Evolutionary conservation across 495 filamentous ascomycete species (phyloP), one percentile per base, ranked within the genome.

Genomic region (Podospora australis): DNA sequence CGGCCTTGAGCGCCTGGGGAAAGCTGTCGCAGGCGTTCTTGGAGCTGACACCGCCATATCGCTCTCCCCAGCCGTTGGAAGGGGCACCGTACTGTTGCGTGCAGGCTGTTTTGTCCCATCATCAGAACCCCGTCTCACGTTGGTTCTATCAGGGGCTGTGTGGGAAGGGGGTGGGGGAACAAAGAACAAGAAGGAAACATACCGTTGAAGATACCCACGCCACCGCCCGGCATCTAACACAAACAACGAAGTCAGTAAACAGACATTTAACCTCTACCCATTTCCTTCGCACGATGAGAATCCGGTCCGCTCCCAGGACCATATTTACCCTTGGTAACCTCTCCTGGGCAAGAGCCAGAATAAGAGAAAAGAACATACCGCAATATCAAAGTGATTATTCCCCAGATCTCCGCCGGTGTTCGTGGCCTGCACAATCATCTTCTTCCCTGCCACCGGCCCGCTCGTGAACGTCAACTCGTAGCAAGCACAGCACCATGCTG

Each of bases 191-290:
- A 25, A 13, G n/a, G 10, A 16, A 17, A 20, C 51, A 10, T 44
- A 60, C 60, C 79, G 63, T 84, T 83, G 69, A 74, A 83, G 23
- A 72, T 59, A 19, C 82, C 82, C 6, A 83, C 80, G 20, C 82
- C 81, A 40, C 82, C 81, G 34, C 81, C 81, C 42, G 82, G 81
- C 40, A 86, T 82, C n/a, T n/a, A n/a, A n/a, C n/a, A n/a, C n/a
- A n/a, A n/a, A n/a, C n/a, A n/a, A n/a, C n/a, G n/a, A n/a, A n/a
- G n/a, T n/a, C 72, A 75, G 40, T 26, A 46, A 24, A 23, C 22
- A 38, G 14, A 7, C 10, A 25, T 19, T 25, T 45, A 10, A 46
- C 28, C n/a, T n/a, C n/a, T 20, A 35, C 29, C 16, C 9, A 8
- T 44, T 2, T 2, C 10, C 7, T 23, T 3, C 2, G 10, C n/a